Percentiles rank a stretch among this genome's conserved stretches.
phyloP scores from a whole-genome alignment of 495 filamentous ascomycete species.

The Neurospora sp. region DNA sequence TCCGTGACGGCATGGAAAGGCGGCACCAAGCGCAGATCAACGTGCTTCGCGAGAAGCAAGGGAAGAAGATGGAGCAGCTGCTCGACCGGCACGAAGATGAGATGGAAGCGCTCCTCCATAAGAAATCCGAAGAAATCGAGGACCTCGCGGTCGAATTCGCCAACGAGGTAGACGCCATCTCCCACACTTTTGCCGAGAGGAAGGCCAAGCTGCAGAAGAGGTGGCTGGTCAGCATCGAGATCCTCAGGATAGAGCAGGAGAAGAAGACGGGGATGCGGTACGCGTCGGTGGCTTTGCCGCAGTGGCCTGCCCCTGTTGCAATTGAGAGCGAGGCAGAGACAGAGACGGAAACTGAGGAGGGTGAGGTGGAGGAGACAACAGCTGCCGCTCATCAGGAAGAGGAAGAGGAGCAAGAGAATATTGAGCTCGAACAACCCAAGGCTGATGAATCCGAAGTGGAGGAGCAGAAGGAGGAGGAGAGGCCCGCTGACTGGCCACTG shows the following conservation, averaged over 20 bases:
- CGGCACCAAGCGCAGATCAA: conserved; percentile 68
- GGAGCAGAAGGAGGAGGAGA: not conserved
- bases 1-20: conserved; percentile 58
- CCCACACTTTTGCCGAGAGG: conserved; percentile 39
- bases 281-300: conserved; percentile 35
- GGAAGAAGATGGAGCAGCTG: conserved; percentile 56
- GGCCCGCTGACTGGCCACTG: not conserved
- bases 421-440: not conserved
- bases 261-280: conserved; percentile 36
- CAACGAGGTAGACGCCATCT: conserved; percentile 42
- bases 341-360: conserved; percentile 12
- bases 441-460: not conserved
- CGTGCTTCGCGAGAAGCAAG: conserved; percentile 68
- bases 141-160: conserved; percentile 47
- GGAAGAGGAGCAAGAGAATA: not conserved
- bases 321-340: not conserved
- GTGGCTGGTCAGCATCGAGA: conserved; percentile 57
- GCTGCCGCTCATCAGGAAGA: not conserved
- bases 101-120: conserved; percentile 43
- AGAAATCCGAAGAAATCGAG: conserved; percentile 41
- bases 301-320: conserved; percentile 26
- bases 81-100: conserved; percentile 56
- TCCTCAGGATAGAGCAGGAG: conserved; percentile 52
- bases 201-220: conserved; percentile 40
- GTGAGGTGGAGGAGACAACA: not conserved